Evolutionary conservation across 1,284 basidiomycete species (phyloP), one percentile per base, ranked within the genome.

Genomic region (Leccinum pallidistipes): DNA sequence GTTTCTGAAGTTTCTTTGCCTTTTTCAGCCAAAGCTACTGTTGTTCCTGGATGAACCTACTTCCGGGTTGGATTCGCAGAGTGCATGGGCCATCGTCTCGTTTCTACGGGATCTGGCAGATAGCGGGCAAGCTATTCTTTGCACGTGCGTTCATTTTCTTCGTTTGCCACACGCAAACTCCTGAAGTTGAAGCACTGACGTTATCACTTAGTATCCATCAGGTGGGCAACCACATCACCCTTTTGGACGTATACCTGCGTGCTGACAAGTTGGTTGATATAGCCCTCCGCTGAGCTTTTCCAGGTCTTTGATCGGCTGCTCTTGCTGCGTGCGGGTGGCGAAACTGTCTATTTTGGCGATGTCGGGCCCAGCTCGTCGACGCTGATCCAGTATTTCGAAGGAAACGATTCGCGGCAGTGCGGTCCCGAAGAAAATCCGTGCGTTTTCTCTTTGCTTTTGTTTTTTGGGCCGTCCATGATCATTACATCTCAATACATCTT

Each of bases 41-140:
- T 81, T 95, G 27, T 95, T 95, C 82, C 79, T 93, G 61, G 92
- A 94, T 67, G 91, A 94, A 70, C 87, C 87, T 1, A 93, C 90
- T 0, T 92, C 91, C 11, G 94, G 95, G 51, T 79, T 97, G 31
- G 94, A 96, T 72, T 94, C 92, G 2, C 93, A 95, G 72, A 90
- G 87, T 55, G 93, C 95, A 0, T 95, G 91, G 90, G 90, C 89
- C 14, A 94, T 97, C 68, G 81, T 94, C 56, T 80, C 83, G 2
- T 90, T 96, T 71, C 80, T 96, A 56, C 83, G 89, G 18, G 86
- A 88, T 63, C 83, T 96, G n/a, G 90, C 94, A 10, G 83, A 91
- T 64, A 87, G 86, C 62, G 95, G 95, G 67, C 81, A 82, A 64
- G 86, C 87, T 7, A 89, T 90, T 62, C 77, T 91, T 14, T 89